phyloP scores from a whole-genome alignment of 768 basidiomycete species.

The Termitomyces eurrhizus region DNA sequence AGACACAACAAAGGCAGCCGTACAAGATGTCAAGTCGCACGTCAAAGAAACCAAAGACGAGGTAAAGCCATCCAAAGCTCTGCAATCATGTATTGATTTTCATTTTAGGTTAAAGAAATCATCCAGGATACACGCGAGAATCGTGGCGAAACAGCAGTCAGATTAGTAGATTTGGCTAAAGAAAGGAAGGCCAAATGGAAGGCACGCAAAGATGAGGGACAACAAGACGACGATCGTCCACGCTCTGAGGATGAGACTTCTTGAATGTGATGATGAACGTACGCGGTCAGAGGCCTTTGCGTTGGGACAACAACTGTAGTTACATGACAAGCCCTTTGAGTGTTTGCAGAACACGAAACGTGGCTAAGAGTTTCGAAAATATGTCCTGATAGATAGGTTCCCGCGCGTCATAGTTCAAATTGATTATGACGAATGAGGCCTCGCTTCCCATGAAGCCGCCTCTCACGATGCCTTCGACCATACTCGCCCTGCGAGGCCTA shows the following conservation, averaged over 20 bases:
- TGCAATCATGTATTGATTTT: too few species aligned
- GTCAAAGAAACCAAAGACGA: background rate
- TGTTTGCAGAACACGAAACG: background rate
- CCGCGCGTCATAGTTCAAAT: too few species aligned
- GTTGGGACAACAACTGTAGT: background rate
- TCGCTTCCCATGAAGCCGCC: background rate
- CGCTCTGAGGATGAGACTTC: background rate
- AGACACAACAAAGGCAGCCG: background rate
- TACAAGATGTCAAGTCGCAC: background rate
- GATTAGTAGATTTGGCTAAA: background rate
- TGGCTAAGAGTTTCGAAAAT: background rate
- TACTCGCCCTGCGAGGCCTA: conserved; percentile 66
- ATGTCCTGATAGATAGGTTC: background rate
- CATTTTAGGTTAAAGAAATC: background rate
- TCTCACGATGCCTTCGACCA: conserved; percentile 42
- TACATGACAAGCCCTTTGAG: background rate
- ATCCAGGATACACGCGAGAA: background rate
- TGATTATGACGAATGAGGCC: background rate
- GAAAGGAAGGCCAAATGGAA: background rate
- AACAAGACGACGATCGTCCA: background rate
- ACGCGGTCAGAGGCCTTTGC: background rate
- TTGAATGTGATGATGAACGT: background rate
- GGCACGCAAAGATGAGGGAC: background rate
- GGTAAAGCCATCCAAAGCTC: background rate
- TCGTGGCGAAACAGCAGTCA: background rate